These are phyloP conservation scores for Colletotrichum costaricense DNA, from an alignment of 2,329 filamentous ascomycete species.

Conservation along the genomic window DNA sequence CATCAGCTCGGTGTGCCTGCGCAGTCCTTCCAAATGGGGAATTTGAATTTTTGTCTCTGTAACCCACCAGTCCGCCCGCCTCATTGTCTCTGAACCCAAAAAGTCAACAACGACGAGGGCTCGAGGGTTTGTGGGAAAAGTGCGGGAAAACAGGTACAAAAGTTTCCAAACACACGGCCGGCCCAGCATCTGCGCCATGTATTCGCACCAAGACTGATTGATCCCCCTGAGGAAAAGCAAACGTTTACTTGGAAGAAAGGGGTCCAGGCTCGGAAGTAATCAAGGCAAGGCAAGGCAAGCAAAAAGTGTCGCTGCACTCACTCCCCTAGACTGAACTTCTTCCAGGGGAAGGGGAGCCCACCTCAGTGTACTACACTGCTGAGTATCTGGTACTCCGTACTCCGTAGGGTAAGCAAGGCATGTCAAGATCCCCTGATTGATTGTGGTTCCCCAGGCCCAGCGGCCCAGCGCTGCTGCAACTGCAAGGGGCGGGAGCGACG, in stretches of 20 bases:
- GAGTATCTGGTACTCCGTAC: too few relatives aligned
- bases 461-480: neutral
- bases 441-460: neutral
- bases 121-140: too few relatives aligned
- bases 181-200: too few relatives aligned
- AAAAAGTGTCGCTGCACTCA: neutral
- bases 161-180: too few relatives aligned
- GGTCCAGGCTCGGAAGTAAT: neutral
- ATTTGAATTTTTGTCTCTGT: neutral
- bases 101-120: neutral
- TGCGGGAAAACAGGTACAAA: too few relatives aligned
- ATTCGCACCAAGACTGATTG: too few relatives aligned
- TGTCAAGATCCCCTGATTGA: neutral
- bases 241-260: too few relatives aligned
- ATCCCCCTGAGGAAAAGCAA: too few relatives aligned
- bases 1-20: neutral
- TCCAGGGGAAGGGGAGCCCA: too few relatives aligned
- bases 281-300: slow-evolving; percentile 4
- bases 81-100: neutral
- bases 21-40: neutral
- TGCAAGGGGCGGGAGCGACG: neutral
- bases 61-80: neutral
- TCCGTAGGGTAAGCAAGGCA: neutral
- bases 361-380: too few relatives aligned
- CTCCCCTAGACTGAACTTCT: neutral